Conservation (phyloP, 2,329 filamentous ascomycete genomes). For the Teratosphaeria nubilosa region DNA sequence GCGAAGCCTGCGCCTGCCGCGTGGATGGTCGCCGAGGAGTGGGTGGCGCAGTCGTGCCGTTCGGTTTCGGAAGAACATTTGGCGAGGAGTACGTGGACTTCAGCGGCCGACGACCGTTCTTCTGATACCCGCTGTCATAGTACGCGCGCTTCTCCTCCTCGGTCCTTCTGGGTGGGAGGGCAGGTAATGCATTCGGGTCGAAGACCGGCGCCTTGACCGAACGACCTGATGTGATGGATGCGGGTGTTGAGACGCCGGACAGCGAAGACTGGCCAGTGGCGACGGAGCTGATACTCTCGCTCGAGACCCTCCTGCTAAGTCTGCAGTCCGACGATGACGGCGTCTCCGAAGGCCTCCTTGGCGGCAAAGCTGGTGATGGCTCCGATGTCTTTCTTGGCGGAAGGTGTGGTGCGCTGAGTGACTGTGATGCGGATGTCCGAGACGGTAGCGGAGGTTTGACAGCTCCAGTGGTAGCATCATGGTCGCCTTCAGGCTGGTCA, state of each 20-base stretch:
- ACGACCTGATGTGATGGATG: constrained; percentile 18
- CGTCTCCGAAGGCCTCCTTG: constrained; percentile 33
- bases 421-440: constrained; percentile 30
- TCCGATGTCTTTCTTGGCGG: constrained; percentile 33
- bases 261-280: constrained; percentile 38
- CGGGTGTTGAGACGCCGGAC: constrained; percentile 38
- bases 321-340: constrained; percentile 16
- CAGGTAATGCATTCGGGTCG: constrained; percentile 45
- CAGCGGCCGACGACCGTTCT: constrained; percentile 9
- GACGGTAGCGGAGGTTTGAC: constrained; percentile 36
- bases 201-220: constrained; percentile 41
- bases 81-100: constrained; percentile 16
- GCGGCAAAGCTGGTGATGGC: constrained; percentile 32
- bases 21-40: constrained; percentile 4
- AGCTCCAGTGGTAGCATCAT: constrained; percentile 7
- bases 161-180: constrained; percentile 42
- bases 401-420: constrained; percentile 31
- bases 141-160: constrained; percentile 31
- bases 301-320: constrained; percentile 30
- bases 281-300: constrained; percentile 44
- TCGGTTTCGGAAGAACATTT: constrained; percentile 10
- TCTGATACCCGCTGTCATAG: constrained; percentile 9
- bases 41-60: constrained; percentile 12
- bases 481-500: constrained; percentile 29
- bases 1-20: background rate